Percentiles rank a stretch among this genome's conserved stretches.
Evolutionary conservation across 176 grass and related monocot genomes (phyloP).

Genomic region (Aegilops sharonensis): DNA sequence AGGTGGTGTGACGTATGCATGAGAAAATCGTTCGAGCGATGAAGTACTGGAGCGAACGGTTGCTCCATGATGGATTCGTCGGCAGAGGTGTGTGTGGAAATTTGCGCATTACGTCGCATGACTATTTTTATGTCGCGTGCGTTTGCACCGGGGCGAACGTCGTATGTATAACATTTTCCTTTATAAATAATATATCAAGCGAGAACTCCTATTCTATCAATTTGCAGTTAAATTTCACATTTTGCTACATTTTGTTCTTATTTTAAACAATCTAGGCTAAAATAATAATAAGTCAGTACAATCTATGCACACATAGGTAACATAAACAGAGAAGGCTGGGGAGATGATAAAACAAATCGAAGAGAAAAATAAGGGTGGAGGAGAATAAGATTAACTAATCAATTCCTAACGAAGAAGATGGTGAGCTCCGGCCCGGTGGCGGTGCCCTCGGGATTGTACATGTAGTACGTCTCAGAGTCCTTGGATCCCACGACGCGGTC

Average conservation of each 20-base stretch:
- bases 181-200: too few relatives aligned
- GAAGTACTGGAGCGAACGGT: too few relatives aligned
- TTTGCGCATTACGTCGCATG: too few relatives aligned
- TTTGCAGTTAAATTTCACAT: background rate
- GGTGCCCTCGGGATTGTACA: conserved; percentile 75
- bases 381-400: background rate
- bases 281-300: background rate
- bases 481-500: conserved; percentile 78
- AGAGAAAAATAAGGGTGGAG: background rate
- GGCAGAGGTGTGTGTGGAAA: too few relatives aligned
- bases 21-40: too few relatives aligned
- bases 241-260: background rate
- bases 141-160: too few relatives aligned
- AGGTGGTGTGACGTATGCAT: too few relatives aligned
- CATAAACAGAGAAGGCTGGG: background rate
- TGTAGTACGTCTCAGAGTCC: conserved; percentile 92
- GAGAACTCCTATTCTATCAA: too few relatives aligned
- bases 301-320: background rate
- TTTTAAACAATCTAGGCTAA: conserved; percentile 1
- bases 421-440: conserved; percentile 66
- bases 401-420: conserved; percentile 87
- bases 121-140: too few relatives aligned
- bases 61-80: too few relatives aligned
- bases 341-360: background rate
- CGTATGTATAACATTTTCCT: too few relatives aligned